Conservation (phyloP, 1,284 basidiomycete genomes). For the Naganishia liquefaciens region DNA sequence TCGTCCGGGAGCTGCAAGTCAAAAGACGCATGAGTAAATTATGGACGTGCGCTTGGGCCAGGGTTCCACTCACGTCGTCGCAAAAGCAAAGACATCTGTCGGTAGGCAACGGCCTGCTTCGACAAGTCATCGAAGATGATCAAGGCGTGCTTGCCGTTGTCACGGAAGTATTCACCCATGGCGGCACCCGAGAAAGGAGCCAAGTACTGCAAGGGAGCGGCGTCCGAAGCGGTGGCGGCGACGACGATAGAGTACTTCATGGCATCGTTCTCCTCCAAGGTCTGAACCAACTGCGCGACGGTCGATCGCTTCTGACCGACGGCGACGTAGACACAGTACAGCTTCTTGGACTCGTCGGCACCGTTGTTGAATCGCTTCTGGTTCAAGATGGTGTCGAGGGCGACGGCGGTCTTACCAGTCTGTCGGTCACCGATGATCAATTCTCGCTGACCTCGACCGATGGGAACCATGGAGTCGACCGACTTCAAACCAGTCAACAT, state of each 20-base stretch:
- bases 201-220: slow-evolving; percentile 97
- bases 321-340: slow-evolving; percentile 99
- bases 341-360: slow-evolving; percentile 92
- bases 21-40: slow-evolving; percentile 6
- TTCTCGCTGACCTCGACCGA: slow-evolving; percentile 99
- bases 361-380: slow-evolving; percentile 99
- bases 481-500: slow-evolving; percentile 99
- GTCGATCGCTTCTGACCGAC: slow-evolving; percentile 99
- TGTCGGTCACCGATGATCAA: slow-evolving; percentile 99
- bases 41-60: slow-evolving; percentile 26
- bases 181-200: slow-evolving; percentile 99
- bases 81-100: slow-evolving; percentile 99
- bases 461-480: slow-evolving; percentile 99
- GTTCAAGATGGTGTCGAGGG: slow-evolving; percentile 99
- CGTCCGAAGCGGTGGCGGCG: slow-evolving; percentile 97
- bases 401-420: slow-evolving; percentile 98
- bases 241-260: slow-evolving; percentile 99
- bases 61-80: slow-evolving; percentile 68
- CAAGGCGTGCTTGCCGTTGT: slow-evolving; percentile 93
- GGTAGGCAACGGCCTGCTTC: slow-evolving; percentile 99
- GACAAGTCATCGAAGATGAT: slow-evolving; percentile 99
- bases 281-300: slow-evolving; percentile 98
- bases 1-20: slow-evolving; percentile 82
- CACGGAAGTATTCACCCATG: slow-evolving; percentile 99
- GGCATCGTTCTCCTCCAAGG: slow-evolving; percentile 98